Evolutionary conservation across 2,329 filamentous ascomycete genomes (phyloP).

Genomic region (Paecilomyces formosus): DNA sequence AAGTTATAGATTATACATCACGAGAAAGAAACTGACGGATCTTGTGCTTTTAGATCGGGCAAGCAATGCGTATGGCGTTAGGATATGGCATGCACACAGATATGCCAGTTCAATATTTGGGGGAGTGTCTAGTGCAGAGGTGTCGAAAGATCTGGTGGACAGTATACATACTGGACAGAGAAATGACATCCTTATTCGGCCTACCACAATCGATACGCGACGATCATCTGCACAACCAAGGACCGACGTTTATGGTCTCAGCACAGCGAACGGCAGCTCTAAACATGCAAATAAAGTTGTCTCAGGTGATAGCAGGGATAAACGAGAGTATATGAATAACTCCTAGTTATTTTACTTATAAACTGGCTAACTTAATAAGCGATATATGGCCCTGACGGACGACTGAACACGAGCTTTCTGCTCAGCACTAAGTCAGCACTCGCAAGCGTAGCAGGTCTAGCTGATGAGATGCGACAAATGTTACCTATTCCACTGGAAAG

Average conservation of each 20-base stretch:
- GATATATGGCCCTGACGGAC: slow-evolving; percentile 35
- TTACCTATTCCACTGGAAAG: slow-evolving; percentile 32
- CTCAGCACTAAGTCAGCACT: slow-evolving; percentile 34
- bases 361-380: slow-evolving; percentile 15
- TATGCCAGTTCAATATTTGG: slow-evolving; percentile 39
- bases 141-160: slow-evolving; percentile 50
- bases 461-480: slow-evolving; percentile 31
- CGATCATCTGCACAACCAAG: slow-evolving; percentile 43
- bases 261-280: slow-evolving; percentile 33
- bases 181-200: slow-evolving; percentile 49
- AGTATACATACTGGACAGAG: slow-evolving; percentile 45
- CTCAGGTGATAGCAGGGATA: slow-evolving; percentile 38
- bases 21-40: not conserved
- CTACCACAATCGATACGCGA: slow-evolving; percentile 44
- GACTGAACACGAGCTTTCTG: slow-evolving; percentile 28
- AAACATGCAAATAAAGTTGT: slow-evolving; percentile 41
- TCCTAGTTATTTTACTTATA: not conserved
- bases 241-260: slow-evolving; percentile 38
- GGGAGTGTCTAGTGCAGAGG: slow-evolving; percentile 36
- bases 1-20: slow-evolving; percentile 7
- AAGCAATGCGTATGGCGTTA: slow-evolving; percentile 45
- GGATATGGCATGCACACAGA: slow-evolving; percentile 47
- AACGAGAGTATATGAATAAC: slow-evolving; percentile 31
- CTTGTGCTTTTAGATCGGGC: slow-evolving; percentile 34
- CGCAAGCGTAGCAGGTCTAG: slow-evolving; percentile 30